Base-by-base conservation (phyloP, 1,139 yeast species). In the Sugiyamaella castrensis region DNA sequence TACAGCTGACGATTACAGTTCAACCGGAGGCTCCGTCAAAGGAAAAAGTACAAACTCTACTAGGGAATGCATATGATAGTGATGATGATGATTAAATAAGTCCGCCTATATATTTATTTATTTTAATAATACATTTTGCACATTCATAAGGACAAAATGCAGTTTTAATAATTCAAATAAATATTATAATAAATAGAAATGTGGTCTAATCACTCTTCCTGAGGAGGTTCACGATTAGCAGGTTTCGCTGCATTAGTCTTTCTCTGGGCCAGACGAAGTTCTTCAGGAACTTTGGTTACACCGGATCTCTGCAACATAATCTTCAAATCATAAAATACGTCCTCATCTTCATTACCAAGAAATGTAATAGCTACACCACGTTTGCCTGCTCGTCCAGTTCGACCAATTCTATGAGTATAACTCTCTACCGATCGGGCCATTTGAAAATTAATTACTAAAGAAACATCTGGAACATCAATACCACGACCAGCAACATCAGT, bases 401-500 rank as follows among this genome's bases (percentile, higher is more conserved):
- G 81, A 46, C 98, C 98, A 48, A 92, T 86, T 62, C 98, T 76
- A 67, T 92, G 98, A 29, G 92, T 80, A 60, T 89, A 92, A 54
- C 86, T 91, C 54, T 89, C 96, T 44, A 88, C 79, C 39, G 75
- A 74, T 52, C 75, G 77, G 11, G 89, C 72, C 94, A 91, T 85
- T 61, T 91, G 96, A 62, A 77, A 89, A 66, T 92, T 92, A 12
- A 91, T 69, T 7, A 92, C 98, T 39, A 91, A 67, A 0, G 94
- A 79, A 8, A 92, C 95, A 59, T 87, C 79, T 0, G 92, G 85
- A 13, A 92, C 82, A 68, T 92, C 98, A 53, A 92, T 82, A 68
- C 98, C 98, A 71, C 98, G 81, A 4, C 97, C 96, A 1, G 98
- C 98, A 46, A 92, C 91, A 62, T 92, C 97, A 0, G 98, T 92